Evolutionary conservation across 1,139 yeast genomes (phyloP).

Genomic region (Suhomyces guaymorum): DNA sequence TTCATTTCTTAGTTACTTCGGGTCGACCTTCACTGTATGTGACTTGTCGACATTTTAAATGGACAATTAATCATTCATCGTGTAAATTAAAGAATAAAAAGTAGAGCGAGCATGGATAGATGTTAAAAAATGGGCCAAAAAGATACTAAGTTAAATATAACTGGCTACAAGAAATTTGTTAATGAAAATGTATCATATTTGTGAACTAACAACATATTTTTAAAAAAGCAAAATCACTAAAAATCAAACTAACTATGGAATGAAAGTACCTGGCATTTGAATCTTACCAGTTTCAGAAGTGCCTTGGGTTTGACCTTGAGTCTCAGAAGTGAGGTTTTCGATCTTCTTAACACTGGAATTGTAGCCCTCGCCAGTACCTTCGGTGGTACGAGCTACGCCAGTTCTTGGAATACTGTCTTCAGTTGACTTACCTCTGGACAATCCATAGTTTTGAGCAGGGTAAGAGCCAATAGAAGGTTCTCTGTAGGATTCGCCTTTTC

Average conservation of each 20-base stretch:
- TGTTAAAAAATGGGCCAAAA: too few species aligned
- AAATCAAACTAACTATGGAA: constrained; percentile 4
- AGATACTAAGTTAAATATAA: not conserved
- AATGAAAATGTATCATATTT: not conserved
- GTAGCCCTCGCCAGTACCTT: not conserved
- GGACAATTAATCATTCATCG: too few species aligned
- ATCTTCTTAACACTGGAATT: constrained; percentile 1
- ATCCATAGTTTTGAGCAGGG: constrained; percentile 4
- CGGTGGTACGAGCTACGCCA: not conserved
- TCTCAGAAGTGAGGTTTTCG: constrained; percentile 1
- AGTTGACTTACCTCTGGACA: constrained; percentile 2
- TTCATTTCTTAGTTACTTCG: not conserved
- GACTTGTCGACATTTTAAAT: too few species aligned
- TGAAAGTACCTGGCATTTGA: constrained; percentile 9
- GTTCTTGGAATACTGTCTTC: constrained; percentile 7
- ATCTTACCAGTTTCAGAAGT: not conserved
- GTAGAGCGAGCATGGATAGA: too few species aligned
- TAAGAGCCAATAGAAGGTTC: constrained; percentile 4
- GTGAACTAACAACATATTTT: not conserved
- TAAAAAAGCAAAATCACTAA: not conserved
- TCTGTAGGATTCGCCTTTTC: not conserved
- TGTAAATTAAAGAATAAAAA: too few species aligned
- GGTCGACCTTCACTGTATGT: too few species aligned
- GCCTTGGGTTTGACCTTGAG: not conserved
- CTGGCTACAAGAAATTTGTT: not conserved